Percentiles rank a stretch among this genome's conserved stretches.
These are phyloP conservation scores for Venturiaceae sp. DNA, from an alignment of 2,329 filamentous ascomycete genomes.

Conservation along the genomic window DNA sequence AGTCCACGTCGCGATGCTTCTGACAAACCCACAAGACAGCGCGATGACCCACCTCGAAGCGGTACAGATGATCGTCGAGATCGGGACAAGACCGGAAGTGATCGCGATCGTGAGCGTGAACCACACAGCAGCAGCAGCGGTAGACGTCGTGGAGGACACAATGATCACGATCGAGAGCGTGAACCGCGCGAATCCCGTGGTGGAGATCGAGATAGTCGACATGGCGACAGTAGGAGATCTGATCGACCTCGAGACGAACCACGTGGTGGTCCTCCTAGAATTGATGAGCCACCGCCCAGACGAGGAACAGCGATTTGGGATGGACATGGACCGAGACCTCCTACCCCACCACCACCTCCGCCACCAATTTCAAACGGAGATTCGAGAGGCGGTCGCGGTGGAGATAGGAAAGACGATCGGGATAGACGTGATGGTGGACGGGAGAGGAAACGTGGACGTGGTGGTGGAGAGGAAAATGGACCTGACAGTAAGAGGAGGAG, in stretches of 20 bases:
- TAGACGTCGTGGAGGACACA: conserved; percentile 2
- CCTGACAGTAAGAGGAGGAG: conserved; percentile 11
- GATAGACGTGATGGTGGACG: conserved; percentile 10
- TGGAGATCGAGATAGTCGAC: background rate
- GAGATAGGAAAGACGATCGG: conserved; percentile 9
- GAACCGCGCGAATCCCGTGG: background rate
- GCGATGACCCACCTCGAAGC: background rate
- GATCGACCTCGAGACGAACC: background rate
- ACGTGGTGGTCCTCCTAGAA: background rate
- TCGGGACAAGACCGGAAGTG: background rate
- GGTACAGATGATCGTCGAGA: background rate
- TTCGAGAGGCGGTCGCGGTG: conserved; percentile 3
- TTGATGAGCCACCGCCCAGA: background rate
- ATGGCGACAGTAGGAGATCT: background rate
- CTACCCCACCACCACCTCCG: conserved; percentile 1
- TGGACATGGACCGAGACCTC: background rate
- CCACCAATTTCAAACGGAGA: conserved; percentile 3
- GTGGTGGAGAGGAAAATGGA: background rate
- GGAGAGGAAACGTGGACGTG: conserved; percentile 5
- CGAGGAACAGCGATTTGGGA: conserved; percentile 1
- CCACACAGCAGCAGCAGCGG: background rate
- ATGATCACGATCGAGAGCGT: conserved; percentile 2
- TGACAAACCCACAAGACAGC: conserved; percentile 1
- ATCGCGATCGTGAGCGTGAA: background rate
- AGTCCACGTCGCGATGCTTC: background rate